Evolutionary conservation across 2,329 filamentous ascomycete genomes (phyloP).

Genomic region (Fusarium luffae): DNA sequence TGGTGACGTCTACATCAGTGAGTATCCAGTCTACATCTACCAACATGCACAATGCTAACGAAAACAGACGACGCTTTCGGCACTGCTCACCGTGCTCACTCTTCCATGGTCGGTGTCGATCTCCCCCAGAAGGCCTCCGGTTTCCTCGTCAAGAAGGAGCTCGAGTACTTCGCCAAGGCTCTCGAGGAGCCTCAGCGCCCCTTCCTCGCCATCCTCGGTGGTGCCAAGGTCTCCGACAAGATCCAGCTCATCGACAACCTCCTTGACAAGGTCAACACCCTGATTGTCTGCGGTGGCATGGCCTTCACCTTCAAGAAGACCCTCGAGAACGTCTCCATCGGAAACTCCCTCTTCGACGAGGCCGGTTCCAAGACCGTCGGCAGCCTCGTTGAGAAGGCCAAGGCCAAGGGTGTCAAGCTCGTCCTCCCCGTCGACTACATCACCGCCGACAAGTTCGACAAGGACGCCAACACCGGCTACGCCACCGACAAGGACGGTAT

Average conservation of each 20-base stretch:
- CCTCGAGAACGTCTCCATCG: slow-evolving; percentile 89
- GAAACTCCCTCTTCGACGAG: slow-evolving; percentile 92
- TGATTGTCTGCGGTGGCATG: slow-evolving; percentile 98
- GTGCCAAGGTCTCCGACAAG: slow-evolving; percentile 99
- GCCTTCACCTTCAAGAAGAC: slow-evolving; percentile 99
- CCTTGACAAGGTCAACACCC: slow-evolving; percentile 95
- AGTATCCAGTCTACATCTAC: slow-evolving; percentile 51
- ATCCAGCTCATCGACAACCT: slow-evolving; percentile 99
- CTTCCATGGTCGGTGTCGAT: slow-evolving; percentile 97
- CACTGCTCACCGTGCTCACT: slow-evolving; percentile 97
- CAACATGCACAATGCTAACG: slow-evolving; percentile 34
- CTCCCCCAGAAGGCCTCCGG: slow-evolving; percentile 97
- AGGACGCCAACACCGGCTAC: slow-evolving; percentile 81
- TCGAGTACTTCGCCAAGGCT: slow-evolving; percentile 98
- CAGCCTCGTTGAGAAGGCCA: slow-evolving; percentile 91
- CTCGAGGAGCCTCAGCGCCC: slow-evolving; percentile 93
- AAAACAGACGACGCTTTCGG: slow-evolving; percentile 92
- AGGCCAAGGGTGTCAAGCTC: slow-evolving; percentile 95
- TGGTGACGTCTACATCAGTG: slow-evolving; percentile 96
- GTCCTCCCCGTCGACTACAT: slow-evolving; percentile 95
- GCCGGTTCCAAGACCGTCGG: slow-evolving; percentile 91
- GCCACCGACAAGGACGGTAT: slow-evolving; percentile 91
- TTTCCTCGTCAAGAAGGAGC: slow-evolving; percentile 99
- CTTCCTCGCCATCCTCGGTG: slow-evolving; percentile 98
- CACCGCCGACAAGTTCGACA: slow-evolving; percentile 93